Base-by-base conservation (phyloP, 2,329 filamentous ascomycete species). In the Dothistroma pini region DNA sequence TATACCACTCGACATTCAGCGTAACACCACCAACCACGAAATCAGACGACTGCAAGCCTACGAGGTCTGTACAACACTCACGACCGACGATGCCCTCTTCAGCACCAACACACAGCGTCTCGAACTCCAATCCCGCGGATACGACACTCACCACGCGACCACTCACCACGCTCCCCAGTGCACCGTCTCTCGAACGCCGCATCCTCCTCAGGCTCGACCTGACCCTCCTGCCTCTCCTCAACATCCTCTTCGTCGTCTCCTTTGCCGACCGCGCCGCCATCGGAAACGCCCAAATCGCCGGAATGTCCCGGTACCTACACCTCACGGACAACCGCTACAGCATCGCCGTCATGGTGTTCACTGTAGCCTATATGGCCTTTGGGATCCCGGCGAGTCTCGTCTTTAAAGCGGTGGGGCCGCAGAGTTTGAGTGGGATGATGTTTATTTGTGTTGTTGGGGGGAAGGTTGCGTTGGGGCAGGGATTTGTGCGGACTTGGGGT, bases 341-440 rank as follows among this genome's bases (percentile, higher is more conserved):
- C 61, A 72, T 76, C 47, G 69, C 69, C 11, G 71, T 75, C 21
- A 73, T 71, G 69, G 70, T 74, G n/a, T 76, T 77, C 68, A 75
- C 74, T 25, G 65, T 77, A 7, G 72, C 72, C 4, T 76, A 76
- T 53, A 67, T 76, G 9, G 63, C 74, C 32, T 74, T 70, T 56
- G 74, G 73, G 6, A 67, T 76, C 9, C 74, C 74, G 29, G 51
- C 35, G 29, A 54, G 41, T 22, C 51, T 60, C 25, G 91, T 91
- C 7, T 76, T 75, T 41, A 82, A 84, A 66, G 92, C 96, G 89
- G 84, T 96, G 69, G 89, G 57, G 12, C 75, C 76, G 2, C 72
- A 69, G 29, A 73, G 72, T 69, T 64, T 77, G 19, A 67, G 66
- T 9, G 54, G 66, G 1, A 76, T 78, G 59, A 77, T 77, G 75